These are phyloP conservation scores for Selaginella moellendorffii DNA, from an alignment of 75 land plant species.

Conservation along the genomic window DNA sequence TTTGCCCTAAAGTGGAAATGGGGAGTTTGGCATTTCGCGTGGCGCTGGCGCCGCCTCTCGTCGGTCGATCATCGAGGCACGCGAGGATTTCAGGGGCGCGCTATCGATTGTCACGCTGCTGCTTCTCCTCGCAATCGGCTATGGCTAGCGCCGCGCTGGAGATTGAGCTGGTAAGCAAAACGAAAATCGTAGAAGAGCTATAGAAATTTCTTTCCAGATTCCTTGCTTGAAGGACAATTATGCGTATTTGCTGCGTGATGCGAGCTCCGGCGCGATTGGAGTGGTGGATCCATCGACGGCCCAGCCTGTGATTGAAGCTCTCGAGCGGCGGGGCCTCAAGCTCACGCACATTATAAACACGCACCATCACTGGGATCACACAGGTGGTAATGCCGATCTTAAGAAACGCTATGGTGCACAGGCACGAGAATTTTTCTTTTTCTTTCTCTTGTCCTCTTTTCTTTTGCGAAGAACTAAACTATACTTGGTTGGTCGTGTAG, in stretches of 20 bases:
- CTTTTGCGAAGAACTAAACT: too few species aligned
- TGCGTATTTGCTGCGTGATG: constrained; percentile 83
- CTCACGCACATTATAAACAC: constrained; percentile 74
- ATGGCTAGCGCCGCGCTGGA: too few species aligned
- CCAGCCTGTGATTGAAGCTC: constrained; percentile 50
- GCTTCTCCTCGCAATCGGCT: too few species aligned
- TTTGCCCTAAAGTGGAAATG: too few species aligned
- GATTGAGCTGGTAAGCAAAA: too few species aligned
- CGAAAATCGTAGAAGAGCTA: too few species aligned
- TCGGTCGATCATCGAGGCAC: too few species aligned
- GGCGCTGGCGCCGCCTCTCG: too few species aligned
- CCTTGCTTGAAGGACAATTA: constrained; percentile 86
- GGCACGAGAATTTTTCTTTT: constrained; percentile 23
- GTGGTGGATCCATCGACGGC: constrained; percentile 93
- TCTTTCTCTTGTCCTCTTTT: not conserved
- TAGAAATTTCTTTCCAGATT: constrained; percentile 19
- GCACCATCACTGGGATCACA: constrained; percentile 96
- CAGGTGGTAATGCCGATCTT: constrained; percentile 80
- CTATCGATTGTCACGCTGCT: too few species aligned
- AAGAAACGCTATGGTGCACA: constrained; percentile 78
- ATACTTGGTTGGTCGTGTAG: constrained; percentile 38
- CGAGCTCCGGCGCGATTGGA: constrained; percentile 62
- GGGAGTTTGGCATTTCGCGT: too few species aligned
- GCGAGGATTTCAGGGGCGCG: too few species aligned
- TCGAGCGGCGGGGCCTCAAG: constrained; percentile 40